These are phyloP conservation scores for Globisporangium solare DNA, from an alignment of 352 stramenopile species.

Conservation along the genomic window DNA sequence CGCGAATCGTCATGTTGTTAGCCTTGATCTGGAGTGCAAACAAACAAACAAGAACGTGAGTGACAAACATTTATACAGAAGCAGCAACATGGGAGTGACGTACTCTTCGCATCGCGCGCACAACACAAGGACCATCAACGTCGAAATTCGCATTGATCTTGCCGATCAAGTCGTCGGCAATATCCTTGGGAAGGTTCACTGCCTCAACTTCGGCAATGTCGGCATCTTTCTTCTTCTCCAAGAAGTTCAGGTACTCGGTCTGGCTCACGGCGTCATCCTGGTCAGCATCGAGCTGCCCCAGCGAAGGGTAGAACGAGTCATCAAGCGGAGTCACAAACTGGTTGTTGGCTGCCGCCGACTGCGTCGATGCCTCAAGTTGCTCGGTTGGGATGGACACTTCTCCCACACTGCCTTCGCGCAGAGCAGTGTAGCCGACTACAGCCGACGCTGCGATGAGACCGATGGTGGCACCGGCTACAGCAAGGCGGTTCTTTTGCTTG, in stretches of 20 bases:
- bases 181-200: constrained; percentile 23
- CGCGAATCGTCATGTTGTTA: constrained; percentile 19
- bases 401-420: constrained; percentile 10
- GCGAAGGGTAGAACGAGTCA: constrained; percentile 35
- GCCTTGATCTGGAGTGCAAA: constrained; percentile 10
- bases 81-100: constrained; percentile 1
- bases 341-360: constrained; percentile 16
- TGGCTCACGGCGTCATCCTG: constrained; percentile 27
- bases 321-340: constrained; percentile 30
- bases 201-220: constrained; percentile 24
- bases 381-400: constrained; percentile 13
- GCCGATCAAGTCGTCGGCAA: constrained; percentile 32
- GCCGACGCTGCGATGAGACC: constrained; percentile 33
- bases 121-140: constrained; percentile 26
- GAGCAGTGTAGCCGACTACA: constrained; percentile 36
- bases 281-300: constrained; percentile 32
- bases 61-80: neutral
- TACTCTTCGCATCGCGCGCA: constrained; percentile 38
- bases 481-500: constrained; percentile 42
- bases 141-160: constrained; percentile 39
- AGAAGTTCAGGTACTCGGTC: constrained; percentile 30
- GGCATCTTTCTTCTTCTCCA: constrained; percentile 20
- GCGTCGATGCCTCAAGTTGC: constrained; percentile 24
- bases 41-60: neutral
- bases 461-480: constrained; percentile 30